These are phyloP conservation scores for Coemansia sp. DNA, from an alignment of 192 early-diverging fungal genomes.

Conservation along the genomic window DNA sequence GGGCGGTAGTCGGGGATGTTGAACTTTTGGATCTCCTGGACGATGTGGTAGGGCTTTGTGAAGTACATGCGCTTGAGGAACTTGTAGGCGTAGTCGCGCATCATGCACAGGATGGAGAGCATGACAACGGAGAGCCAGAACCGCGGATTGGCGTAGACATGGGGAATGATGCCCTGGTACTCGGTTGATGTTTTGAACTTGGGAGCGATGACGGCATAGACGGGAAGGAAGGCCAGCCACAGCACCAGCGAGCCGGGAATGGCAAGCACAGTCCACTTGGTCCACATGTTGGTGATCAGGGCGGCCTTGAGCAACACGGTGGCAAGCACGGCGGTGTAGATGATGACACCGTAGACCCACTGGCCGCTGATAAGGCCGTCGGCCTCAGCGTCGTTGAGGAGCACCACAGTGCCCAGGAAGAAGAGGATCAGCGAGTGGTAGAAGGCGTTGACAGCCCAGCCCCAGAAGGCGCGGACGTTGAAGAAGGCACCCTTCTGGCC, in stretches of 20 bases:
- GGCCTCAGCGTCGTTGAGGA: slow-evolving; percentile 64
- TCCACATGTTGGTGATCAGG: slow-evolving; percentile 88
- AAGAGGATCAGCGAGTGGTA: slow-evolving; percentile 89
- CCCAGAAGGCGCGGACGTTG: slow-evolving; percentile 89
- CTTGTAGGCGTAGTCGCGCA: slow-evolving; percentile 94
- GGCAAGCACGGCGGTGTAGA: slow-evolving; percentile 86
- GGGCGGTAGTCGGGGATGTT: slow-evolving; percentile 99
- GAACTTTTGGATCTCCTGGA: slow-evolving; percentile 99
- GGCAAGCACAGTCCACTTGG: slow-evolving; percentile 90
- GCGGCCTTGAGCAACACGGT: slow-evolving; percentile 92
- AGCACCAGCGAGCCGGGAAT: slow-evolving; percentile 86
- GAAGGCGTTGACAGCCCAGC: slow-evolving; percentile 89
- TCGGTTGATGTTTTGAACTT: slow-evolving; percentile 66
- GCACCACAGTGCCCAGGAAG: slow-evolving; percentile 64
- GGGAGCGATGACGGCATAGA: slow-evolving; percentile 78
- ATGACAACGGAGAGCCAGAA: slow-evolving; percentile 91
- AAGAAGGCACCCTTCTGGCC: slow-evolving; percentile 67
- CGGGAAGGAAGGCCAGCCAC: slow-evolving; percentile 85
- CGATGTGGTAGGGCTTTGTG: slow-evolving; percentile 88
- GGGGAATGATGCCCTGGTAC: slow-evolving; percentile 70
- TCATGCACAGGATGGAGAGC: slow-evolving; percentile 79
- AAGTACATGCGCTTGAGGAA: slow-evolving; percentile 81
- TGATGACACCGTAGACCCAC: slow-evolving; percentile 87
- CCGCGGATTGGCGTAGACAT: slow-evolving; percentile 62
- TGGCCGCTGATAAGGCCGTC: slow-evolving; percentile 77